Conservation (phyloP, 2,329 filamentous ascomycete genomes). For the Dactylellina haptotyla region DNA sequence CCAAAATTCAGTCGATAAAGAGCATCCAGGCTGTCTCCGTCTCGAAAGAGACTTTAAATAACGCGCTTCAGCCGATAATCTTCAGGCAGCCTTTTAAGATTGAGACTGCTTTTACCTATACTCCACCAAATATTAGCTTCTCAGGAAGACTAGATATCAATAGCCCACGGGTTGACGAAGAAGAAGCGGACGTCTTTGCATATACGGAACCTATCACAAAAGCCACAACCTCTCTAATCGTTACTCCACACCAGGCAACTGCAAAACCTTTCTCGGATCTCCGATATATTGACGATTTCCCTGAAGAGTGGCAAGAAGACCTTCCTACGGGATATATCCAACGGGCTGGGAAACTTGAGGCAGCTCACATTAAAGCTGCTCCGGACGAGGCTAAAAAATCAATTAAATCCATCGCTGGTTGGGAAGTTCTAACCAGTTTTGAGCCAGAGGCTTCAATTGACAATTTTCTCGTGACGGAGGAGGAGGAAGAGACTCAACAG, state of each 20-base stretch:
- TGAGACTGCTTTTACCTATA: conserved; percentile 51
- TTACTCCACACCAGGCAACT: conserved; percentile 1
- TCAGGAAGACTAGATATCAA: conserved; percentile 30
- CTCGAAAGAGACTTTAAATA: conserved; percentile 48
- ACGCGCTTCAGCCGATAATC: conserved; percentile 40
- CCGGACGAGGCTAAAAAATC: conserved; percentile 40
- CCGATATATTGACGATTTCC: conserved; percentile 52
- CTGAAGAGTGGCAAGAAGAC: conserved; percentile 48
- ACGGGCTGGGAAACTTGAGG: conserved; percentile 46
- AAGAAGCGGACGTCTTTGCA: conserved; percentile 42
- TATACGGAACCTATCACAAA: conserved; percentile 16
- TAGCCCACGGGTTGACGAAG: conserved; percentile 18
- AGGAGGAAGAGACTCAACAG: conserved; percentile 20
- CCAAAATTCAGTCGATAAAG: conserved; percentile 53
- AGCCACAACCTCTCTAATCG: not conserved
- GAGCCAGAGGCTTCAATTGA: conserved; percentile 48
- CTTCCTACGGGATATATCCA: conserved; percentile 48
- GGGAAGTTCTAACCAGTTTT: conserved; percentile 50
- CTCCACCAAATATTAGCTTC: conserved; percentile 42
- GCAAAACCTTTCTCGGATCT: conserved; percentile 42
- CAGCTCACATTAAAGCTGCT: conserved; percentile 36
- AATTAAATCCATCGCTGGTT: conserved; percentile 34
- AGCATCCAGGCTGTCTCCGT: conserved; percentile 47
- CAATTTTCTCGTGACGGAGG: conserved; percentile 33
- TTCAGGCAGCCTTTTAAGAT: conserved; percentile 49